These are phyloP conservation scores for Pinus taeda DNA, from an alignment of 75 land plant species.

Conservation along the genomic window DNA sequence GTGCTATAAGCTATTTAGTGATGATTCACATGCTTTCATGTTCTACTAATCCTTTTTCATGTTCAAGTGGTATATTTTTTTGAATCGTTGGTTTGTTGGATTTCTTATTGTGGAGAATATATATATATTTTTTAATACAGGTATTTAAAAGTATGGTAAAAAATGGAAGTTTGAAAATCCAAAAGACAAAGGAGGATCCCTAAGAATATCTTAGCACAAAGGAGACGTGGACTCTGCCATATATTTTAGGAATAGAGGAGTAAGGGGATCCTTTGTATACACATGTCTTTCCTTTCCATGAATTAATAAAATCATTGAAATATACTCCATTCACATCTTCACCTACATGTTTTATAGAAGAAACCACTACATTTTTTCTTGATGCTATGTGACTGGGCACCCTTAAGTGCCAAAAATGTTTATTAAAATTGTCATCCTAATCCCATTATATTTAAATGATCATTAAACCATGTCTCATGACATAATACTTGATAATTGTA, in stretches of 20 bases:
- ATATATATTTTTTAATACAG: conserved; percentile 77
- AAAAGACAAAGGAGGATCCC: conserved; percentile 17
- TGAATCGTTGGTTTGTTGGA: not conserved
- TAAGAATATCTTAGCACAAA: not conserved
- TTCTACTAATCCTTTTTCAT: not conserved
- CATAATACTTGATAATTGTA: no score
- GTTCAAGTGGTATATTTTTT: not conserved
- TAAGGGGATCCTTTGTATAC: no score
- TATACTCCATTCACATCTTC: no score
- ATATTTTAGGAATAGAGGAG: not conserved
- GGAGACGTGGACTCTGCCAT: not conserved
- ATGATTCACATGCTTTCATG: not conserved
- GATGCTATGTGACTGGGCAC: no score
- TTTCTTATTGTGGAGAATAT: not conserved
- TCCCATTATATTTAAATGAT: no score
- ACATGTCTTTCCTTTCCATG: no score
- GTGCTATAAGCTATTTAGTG: conserved; percentile 40
- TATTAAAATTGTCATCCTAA: no score
- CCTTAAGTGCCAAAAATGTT: no score
- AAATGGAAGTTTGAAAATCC: conserved; percentile 85
- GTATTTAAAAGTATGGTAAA: conserved; percentile 71
- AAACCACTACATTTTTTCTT: no score
- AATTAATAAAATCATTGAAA: no score
- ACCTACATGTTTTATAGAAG: no score
- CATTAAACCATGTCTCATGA: no score